phyloP scores from a whole-genome alignment of 495 filamentous ascomycete genomes.

The Daldinia concentrica region DNA sequence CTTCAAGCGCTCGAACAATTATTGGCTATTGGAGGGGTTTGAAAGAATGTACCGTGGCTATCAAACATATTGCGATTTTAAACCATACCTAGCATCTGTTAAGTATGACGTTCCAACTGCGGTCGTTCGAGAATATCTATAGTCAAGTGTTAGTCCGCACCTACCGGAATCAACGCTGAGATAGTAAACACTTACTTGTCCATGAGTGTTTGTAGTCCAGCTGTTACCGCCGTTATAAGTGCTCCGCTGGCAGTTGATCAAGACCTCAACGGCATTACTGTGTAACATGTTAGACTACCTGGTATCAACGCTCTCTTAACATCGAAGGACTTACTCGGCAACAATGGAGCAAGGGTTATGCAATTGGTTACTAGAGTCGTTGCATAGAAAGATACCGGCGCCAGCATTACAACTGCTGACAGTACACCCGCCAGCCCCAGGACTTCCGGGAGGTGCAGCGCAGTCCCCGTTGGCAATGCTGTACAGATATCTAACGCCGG shows the following conservation, averaged over 20 bases:
- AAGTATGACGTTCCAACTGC: slow-evolving; percentile 35
- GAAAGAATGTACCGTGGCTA: not conserved
- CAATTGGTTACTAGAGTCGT: slow-evolving; percentile 22
- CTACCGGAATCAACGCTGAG: not conserved
- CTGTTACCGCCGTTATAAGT: slow-evolving; percentile 28
- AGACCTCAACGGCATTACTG: slow-evolving; percentile 38
- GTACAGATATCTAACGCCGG: slow-evolving; percentile 32
- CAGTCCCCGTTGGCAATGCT: slow-evolving; percentile 39
- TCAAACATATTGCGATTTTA: not conserved
- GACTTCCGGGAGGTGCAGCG: slow-evolving; percentile 28
- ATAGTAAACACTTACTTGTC: slow-evolving; percentile 28
- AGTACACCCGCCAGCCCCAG: slow-evolving; percentile 32
- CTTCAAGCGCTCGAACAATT: not conserved
- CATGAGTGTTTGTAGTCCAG: slow-evolving; percentile 30
- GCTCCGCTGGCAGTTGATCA: slow-evolving; percentile 35
- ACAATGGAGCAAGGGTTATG: slow-evolving; percentile 28
- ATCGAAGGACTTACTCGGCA: slow-evolving; percentile 22
- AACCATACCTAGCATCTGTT: slow-evolving; percentile 18
- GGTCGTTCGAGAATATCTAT: slow-evolving; percentile 34
- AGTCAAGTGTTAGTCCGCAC: slow-evolving; percentile 6
- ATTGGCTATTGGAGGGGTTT: not conserved
- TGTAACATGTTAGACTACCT: not conserved
- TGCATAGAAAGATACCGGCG: slow-evolving; percentile 36
- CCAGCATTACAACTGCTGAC: slow-evolving; percentile 25
- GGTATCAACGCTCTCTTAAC: not conserved